Evolutionary conservation across 176 grass and related monocot species (phyloP).

Genomic region (Aegilops tauschii): DNA sequence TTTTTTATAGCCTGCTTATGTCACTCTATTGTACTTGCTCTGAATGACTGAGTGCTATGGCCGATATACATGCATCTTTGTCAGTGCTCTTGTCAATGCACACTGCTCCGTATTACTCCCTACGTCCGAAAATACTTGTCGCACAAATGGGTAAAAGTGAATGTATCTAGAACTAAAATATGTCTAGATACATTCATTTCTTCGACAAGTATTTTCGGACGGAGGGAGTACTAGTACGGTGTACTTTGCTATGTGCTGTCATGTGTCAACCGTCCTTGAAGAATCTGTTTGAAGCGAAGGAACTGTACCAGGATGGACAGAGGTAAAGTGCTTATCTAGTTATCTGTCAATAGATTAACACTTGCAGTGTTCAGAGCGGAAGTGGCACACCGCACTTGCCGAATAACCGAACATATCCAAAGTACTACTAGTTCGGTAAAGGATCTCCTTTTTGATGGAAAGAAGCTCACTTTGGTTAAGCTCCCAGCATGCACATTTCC

Average conservation of each 20-base stretch:
- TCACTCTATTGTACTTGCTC: too few species aligned
- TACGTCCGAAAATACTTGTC: too few species aligned
- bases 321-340: background rate
- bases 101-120: background rate
- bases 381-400: background rate
- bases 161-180: too few species aligned
- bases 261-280: background rate
- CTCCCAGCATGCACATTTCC: background rate
- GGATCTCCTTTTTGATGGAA: background rate
- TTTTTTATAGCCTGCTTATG: too few species aligned
- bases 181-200: too few species aligned
- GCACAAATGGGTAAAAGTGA: too few species aligned
- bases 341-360: background rate
- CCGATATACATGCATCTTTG: background rate
- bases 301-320: slow-evolving; percentile 12
- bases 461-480: background rate
- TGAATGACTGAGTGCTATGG: background rate
- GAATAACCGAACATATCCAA: background rate
- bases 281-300: background rate
- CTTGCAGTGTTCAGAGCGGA: background rate
- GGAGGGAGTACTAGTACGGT: background rate
- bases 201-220: too few species aligned
- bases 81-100: background rate
- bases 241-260: slow-evolving; percentile 10
- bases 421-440: slow-evolving; percentile 16